Base-by-base conservation (phyloP, 2,329 filamentous ascomycete species). In the Fusarium nisikadoi region DNA sequence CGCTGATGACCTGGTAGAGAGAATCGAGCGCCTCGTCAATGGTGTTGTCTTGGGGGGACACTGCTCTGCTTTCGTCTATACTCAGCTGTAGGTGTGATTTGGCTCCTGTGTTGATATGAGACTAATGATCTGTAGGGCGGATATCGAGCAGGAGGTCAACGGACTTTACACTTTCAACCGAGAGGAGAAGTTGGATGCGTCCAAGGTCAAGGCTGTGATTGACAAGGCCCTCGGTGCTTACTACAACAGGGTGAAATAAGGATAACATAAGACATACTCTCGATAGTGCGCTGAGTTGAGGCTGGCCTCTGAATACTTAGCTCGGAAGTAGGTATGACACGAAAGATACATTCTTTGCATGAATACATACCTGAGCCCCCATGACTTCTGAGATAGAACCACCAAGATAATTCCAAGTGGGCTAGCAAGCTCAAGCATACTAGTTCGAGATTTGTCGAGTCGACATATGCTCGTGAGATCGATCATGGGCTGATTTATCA, bases 141-240 rank as follows among this genome's bases (percentile, higher is more conserved):
- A 90, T 75, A 90, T 92, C 56, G 90, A 92, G 79, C 90, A 92
- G 74, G 91, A 92, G 75, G 88, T 89, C 39, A 92, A 93, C 72
- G 91, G 90, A 0, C 75, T 92, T 29, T 92, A 91, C 72, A 87
- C 89, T 1, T 91, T 87, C 70, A 86, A 91, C 67, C 84, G 91
- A 2, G 83, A 84, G 72, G 86, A 86, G 66, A 92, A 92, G 80
- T 81, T 92, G 45, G 85, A 88, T n/a, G 82, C 87, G 0, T 79
- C 76, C 1, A 85, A 85, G 68, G 86, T 92, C 31, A 90, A 86
- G 81, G 84, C 80, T 42, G 84, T 92, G 19, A 86, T 92, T 62
- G 85, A 89, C 56, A 83, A 84, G 36, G 88, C 87, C 1, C 80
- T 83, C 58, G 76, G 83, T 66, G 76, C 80, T 5, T 91, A 90